phyloP scores from a whole-genome alignment of 2,329 filamentous ascomycete genomes.

The Aspergillus ruber region DNA sequence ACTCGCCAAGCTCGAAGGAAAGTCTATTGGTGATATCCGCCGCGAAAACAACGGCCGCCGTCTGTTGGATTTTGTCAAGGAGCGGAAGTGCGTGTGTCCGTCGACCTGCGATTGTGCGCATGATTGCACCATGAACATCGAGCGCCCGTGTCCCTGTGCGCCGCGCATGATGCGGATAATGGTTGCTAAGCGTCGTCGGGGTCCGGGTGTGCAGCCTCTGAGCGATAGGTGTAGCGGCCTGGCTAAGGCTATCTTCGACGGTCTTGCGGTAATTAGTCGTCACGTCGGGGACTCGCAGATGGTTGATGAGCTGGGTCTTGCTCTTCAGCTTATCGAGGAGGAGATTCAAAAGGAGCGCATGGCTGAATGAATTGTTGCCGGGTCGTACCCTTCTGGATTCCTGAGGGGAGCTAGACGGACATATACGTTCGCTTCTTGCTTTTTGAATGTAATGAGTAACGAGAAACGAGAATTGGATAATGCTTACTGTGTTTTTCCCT shows the following conservation, averaged over 20 bases:
- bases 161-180: constrained; percentile 28
- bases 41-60: constrained; percentile 17
- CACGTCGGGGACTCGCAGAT: constrained; percentile 15
- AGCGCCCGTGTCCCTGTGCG: constrained; percentile 30
- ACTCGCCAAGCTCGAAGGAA: constrained; percentile 29
- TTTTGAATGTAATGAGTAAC: neutral
- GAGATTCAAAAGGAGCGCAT: constrained; percentile 27
- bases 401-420: neutral
- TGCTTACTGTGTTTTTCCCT: no score
- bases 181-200: constrained; percentile 15
- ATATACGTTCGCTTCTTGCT: neutral
- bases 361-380: neutral
- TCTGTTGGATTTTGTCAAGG: constrained; percentile 22
- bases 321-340: constrained; percentile 20
- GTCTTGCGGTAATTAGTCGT: constrained; percentile 18
- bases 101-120: constrained; percentile 26
- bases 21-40: constrained; percentile 28
- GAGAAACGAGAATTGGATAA: no score
- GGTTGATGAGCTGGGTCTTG: constrained; percentile 17
- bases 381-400: no score
- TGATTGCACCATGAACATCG: constrained; percentile 25
- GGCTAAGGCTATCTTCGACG: constrained; percentile 26
- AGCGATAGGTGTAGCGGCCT: constrained; percentile 19
- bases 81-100: constrained; percentile 32
- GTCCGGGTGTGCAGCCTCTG: constrained; percentile 11